These are phyloP conservation scores for Dentipellis fragilis DNA, from an alignment of 768 basidiomycete genomes.

Conservation along the genomic window DNA sequence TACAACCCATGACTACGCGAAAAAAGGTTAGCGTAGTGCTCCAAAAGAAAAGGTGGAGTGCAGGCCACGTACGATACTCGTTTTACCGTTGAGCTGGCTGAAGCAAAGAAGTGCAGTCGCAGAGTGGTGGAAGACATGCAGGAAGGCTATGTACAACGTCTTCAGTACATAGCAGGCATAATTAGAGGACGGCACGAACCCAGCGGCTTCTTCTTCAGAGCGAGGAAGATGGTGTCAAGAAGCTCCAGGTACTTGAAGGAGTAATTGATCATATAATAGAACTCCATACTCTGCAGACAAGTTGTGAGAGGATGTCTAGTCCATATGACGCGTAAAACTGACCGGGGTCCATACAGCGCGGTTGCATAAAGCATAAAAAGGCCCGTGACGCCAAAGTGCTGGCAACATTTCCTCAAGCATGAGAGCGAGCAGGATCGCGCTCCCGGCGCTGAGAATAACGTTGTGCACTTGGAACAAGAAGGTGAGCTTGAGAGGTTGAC, in stretches of 20 bases:
- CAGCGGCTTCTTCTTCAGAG: slow-evolving; percentile 95
- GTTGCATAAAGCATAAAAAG: slow-evolving; percentile 73
- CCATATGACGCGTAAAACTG: slow-evolving; percentile 22
- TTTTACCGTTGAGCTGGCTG: slow-evolving; percentile 88
- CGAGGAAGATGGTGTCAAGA: slow-evolving; percentile 93
- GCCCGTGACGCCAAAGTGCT: slow-evolving; percentile 57
- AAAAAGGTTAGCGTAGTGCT: not conserved
- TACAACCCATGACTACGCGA: slow-evolving; percentile 85
- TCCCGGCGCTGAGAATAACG: slow-evolving; percentile 75
- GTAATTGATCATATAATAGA: slow-evolving; percentile 99
- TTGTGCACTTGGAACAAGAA: slow-evolving; percentile 87
- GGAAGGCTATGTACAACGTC: slow-evolving; percentile 54
- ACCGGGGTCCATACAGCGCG: slow-evolving; percentile 80
- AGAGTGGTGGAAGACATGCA: slow-evolving; percentile 99
- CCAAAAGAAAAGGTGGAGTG: not conserved
- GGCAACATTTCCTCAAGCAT: slow-evolving; percentile 91
- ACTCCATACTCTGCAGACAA: slow-evolving; percentile 64
- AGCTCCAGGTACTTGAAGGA: slow-evolving; percentile 97
- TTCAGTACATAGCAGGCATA: not conserved
- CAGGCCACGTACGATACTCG: slow-evolving; percentile 57
- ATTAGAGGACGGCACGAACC: slow-evolving; percentile 38
- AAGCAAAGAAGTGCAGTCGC: slow-evolving; percentile 94
- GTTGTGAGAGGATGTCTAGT: not conserved
- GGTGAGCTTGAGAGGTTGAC: slow-evolving; percentile 65
- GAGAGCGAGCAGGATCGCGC: slow-evolving; percentile 72